Evolutionary conservation across 2,329 filamentous ascomycete species (phyloP), one percentile per base, ranked within the genome.

Genomic region (Ascochyta pisi): DNA sequence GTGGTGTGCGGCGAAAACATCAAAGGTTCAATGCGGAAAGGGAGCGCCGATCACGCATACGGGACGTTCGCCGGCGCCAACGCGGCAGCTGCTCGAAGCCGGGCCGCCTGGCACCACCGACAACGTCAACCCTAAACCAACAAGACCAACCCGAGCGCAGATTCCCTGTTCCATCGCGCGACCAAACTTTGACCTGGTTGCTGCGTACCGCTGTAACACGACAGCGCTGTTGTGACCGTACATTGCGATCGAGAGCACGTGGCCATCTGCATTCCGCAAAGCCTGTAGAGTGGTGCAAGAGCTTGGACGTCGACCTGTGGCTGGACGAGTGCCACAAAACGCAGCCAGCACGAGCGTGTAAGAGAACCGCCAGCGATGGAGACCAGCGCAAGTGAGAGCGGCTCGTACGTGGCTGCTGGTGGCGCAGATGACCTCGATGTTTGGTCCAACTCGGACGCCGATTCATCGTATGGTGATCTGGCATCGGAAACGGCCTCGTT

Each of bases 401-500:
- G 41, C 9, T 40, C 51, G 27, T 52, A 45, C 13, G 41, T 27
- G 35, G 56, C 46, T 27, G 50, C 34, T 7, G 31, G 22, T 31
- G 45, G 29, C n/a, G 54, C 44, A 43, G 39, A 45, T 22, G 53
- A 64, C 42, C 47, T 64, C 10, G 61, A 64, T 41, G 61, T 64
- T 13, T 59, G 54, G 42, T 59, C 59, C 29, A 57, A 48, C 37
- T 59, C 61, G 16, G 60, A 58, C 27, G 62, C 61, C 29, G 64
- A 66, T 48, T 66, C 64, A n/a, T 57, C 64, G 8, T 66, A 66
- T 31, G 62, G 59, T 2, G 64, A 66, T 40, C 43, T 66, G 46
- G 62, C 53, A 19, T 64, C 61, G 19, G 61, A 65, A 40, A 70
- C 68, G n/a, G 65, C 67, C 13, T 70, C 68, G 24, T 47, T 71